phyloP scores from a whole-genome alignment of 371 early-diverging fungal genomes.

The Mucor velutinosus region DNA sequence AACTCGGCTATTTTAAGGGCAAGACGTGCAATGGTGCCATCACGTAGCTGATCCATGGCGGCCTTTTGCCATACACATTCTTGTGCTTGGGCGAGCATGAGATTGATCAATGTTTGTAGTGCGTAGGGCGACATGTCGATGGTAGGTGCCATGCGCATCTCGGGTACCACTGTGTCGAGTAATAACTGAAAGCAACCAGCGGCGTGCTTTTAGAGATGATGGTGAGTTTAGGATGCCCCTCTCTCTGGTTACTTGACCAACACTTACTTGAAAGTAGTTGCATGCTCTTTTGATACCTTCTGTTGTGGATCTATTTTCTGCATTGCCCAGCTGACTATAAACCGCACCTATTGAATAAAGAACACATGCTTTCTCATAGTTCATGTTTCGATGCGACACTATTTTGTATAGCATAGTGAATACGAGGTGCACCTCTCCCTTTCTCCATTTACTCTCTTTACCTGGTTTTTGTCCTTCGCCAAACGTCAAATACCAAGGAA shows the following conservation, averaged over 20 bases:
- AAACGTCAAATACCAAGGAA: slow-evolving; percentile 67
- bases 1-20: slow-evolving; percentile 74
- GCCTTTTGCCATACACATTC: slow-evolving; percentile 89
- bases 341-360: slow-evolving; percentile 85
- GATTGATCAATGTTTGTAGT: slow-evolving; percentile 63
- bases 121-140: slow-evolving; percentile 61
- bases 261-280: slow-evolving; percentile 73
- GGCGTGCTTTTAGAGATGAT: slow-evolving; percentile 50
- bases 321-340: slow-evolving; percentile 77
- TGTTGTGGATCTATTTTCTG: slow-evolving; percentile 65
- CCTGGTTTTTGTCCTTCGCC: slow-evolving; percentile 37
- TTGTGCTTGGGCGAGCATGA: slow-evolving; percentile 92
- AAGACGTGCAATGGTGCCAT: slow-evolving; percentile 76
- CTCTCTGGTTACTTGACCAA: no score
- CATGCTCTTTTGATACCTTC: slow-evolving; percentile 83
- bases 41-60: slow-evolving; percentile 76
- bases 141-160: slow-evolving; percentile 58
- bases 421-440: no score
- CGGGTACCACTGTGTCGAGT: slow-evolving; percentile 55
- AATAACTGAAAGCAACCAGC: slow-evolving; percentile 83
- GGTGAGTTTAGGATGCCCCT: no score
- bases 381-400: slow-evolving; percentile 67
- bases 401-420: no score
- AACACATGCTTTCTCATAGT: slow-evolving; percentile 82
- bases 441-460: slow-evolving; percentile 9